Evolutionary conservation across 345 rosid genomes (phyloP).

Genomic region (Populus euphratica): DNA sequence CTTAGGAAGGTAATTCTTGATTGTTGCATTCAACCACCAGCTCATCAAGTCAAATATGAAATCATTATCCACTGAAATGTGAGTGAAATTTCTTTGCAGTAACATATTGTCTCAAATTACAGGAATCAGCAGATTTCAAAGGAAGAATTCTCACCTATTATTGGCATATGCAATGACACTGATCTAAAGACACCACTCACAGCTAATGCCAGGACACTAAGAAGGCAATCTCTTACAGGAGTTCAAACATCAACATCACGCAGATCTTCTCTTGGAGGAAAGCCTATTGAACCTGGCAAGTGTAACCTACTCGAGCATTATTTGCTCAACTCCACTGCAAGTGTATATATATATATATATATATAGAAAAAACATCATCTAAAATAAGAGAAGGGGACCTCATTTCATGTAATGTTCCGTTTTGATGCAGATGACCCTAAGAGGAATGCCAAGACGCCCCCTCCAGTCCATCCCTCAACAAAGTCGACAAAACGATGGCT

Average conservation of each 20-base stretch:
- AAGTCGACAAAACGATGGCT: constrained; percentile 9
- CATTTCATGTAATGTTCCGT: constrained; percentile 5
- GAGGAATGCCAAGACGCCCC: constrained; percentile 74
- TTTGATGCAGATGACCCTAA: constrained; percentile 36
- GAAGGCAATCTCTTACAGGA: constrained; percentile 82
- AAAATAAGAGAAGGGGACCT: neutral
- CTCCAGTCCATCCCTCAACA: constrained; percentile 32
- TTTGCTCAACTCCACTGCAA: neutral
- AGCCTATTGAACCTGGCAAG: constrained; percentile 50
- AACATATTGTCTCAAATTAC: constrained; percentile 6
- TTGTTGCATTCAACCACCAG: neutral
- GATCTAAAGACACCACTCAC: constrained; percentile 45
- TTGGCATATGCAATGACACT: constrained; percentile 17
- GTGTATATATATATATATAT: no score
- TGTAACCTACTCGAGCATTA: neutral
- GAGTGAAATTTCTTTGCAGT: neutral
- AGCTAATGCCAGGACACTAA: constrained; percentile 43
- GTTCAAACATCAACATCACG: constrained; percentile 47
- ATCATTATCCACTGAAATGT: neutral
- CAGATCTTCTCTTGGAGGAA: constrained; percentile 80
- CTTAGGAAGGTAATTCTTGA: neutral
- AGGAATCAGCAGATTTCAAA: constrained; percentile 40
- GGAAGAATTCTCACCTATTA: constrained; percentile 41
- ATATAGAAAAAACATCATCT: neutral
- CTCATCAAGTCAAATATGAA: neutral